These are phyloP conservation scores for Citrus sinensis DNA, from an alignment of 345 rosid genomes.

Conservation along the genomic window DNA sequence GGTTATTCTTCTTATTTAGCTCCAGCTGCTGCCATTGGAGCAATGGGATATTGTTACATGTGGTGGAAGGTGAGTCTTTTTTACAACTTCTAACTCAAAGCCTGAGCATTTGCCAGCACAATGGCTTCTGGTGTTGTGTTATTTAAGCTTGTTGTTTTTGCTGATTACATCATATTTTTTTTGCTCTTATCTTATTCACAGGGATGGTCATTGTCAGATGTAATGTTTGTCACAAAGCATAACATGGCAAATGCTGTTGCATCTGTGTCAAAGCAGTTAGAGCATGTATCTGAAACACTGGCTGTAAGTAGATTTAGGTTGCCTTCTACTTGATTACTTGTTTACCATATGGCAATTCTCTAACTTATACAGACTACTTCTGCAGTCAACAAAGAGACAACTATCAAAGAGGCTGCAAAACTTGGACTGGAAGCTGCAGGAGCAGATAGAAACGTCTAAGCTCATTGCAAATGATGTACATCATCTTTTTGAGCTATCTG, in stretches of 20 bases:
- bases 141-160: neutral
- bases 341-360: neutral
- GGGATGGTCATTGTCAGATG: conserved; percentile 91
- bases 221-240: conserved; percentile 85
- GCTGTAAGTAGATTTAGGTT: conserved; percentile 44
- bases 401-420: conserved; percentile 65
- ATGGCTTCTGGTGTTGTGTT: conserved; percentile 2
- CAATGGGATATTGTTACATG: conserved; percentile 93
- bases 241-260: conserved; percentile 85
- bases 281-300: conserved; percentile 68
- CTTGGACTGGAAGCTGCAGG: conserved; percentile 87
- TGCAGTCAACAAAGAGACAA: conserved; percentile 83
- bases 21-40: conserved; percentile 94
- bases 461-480: conserved; percentile 60
- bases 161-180: neutral
- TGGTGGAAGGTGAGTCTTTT: conserved; percentile 78
- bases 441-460: conserved; percentile 69
- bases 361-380: conserved; percentile 16
- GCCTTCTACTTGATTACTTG: neutral
- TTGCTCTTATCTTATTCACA: conserved; percentile 28
- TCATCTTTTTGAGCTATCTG: conserved; percentile 4
- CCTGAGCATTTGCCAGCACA: neutral
- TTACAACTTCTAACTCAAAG: conserved; percentile 6
- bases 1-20: conserved; percentile 67
- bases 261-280: conserved; percentile 73